These are phyloP conservation scores for Mycena alexandri DNA, from an alignment of 768 basidiomycete species.

Conservation along the genomic window DNA sequence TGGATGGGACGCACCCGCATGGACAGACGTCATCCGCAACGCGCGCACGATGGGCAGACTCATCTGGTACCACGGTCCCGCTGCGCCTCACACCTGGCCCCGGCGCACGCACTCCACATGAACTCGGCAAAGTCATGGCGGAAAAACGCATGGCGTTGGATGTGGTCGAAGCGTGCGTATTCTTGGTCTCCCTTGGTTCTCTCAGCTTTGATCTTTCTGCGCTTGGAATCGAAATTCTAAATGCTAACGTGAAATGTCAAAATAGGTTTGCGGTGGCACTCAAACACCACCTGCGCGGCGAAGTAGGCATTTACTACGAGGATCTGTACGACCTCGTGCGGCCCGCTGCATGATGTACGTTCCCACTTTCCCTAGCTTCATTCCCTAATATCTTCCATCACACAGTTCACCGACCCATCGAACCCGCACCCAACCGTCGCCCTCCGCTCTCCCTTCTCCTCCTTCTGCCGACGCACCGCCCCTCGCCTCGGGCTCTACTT, in stretches of 20 bases:
- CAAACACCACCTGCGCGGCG: constrained; percentile 75
- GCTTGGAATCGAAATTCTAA: background rate
- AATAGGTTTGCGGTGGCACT: constrained; percentile 68
- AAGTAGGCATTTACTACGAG: constrained; percentile 71
- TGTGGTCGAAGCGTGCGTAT: constrained; percentile 65
- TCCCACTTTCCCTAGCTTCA: background rate
- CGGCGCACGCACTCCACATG: constrained; percentile 44
- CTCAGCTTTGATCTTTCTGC: too few species aligned
- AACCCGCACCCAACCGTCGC: constrained; percentile 40
- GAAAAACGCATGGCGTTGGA: constrained; percentile 74
- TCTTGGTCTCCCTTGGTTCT: background rate
- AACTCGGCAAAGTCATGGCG: constrained; percentile 55
- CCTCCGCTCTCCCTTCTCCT: constrained; percentile 33
- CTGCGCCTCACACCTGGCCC: constrained; percentile 51
- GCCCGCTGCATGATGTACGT: constrained; percentile 67
- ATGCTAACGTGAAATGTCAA: background rate
- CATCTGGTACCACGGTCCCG: constrained; percentile 74
- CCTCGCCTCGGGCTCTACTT: background rate
- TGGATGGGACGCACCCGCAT: constrained; percentile 68
- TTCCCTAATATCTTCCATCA: background rate
- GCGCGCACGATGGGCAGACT: constrained; percentile 64
- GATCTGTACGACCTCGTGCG: constrained; percentile 71
- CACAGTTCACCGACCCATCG: constrained; percentile 48
- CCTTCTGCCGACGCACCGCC: background rate
- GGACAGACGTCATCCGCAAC: constrained; percentile 70